Evolutionary conservation across 1,284 basidiomycete genomes (phyloP), one percentile per base, ranked within the genome.

Genomic region (Ceraceosorus bombacis): DNA sequence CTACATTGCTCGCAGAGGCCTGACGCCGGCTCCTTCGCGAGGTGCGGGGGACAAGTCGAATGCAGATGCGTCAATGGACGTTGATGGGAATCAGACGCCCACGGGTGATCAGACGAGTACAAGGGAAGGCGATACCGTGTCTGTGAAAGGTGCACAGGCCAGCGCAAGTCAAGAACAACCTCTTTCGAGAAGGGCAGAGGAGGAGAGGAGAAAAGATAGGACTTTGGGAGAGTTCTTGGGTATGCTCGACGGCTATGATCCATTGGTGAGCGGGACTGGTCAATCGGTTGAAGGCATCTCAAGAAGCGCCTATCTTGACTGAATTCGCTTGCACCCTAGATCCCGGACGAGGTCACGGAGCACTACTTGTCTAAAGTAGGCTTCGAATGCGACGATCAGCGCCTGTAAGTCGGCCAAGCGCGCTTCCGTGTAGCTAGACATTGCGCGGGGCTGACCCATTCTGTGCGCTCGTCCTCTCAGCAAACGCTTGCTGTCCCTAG

Each of bases 331-430:
- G 27, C 27, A 27, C 37, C 17, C 39, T 48, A 95, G 90, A 92
- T 99, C 68, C 95, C 95, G 1, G 95, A 94, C 77, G 92, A 98
- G 78, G 92, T 99, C 12, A 95, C 94, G 4, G 91, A 96, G 74
- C 96, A 94, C 79, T 98, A 96, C 79, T 84, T 99, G 8, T 92
- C 98, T 78, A 83, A 87, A 62, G 89, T 93, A 17, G 95, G 95
- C 0, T 97, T 99, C 78, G 93, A 97, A 73, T 93, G 89, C 76
- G 87, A 92, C 66, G 94, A 98, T 77, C 61, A 69, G 37, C 67
- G 75, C 38, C 62, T 77, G 66, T 70, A 48, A 54, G 69, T 67
- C 39, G n/a, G n/a, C 40, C 27, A 27, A 27, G 27, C 27, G 27
- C 27, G 27, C 27, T 27, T 27, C 27, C 27, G 27, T 27, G 3